phyloP scores from a whole-genome alignment of 495 filamentous ascomycete genomes.

The Talaromyces stipitatus region DNA sequence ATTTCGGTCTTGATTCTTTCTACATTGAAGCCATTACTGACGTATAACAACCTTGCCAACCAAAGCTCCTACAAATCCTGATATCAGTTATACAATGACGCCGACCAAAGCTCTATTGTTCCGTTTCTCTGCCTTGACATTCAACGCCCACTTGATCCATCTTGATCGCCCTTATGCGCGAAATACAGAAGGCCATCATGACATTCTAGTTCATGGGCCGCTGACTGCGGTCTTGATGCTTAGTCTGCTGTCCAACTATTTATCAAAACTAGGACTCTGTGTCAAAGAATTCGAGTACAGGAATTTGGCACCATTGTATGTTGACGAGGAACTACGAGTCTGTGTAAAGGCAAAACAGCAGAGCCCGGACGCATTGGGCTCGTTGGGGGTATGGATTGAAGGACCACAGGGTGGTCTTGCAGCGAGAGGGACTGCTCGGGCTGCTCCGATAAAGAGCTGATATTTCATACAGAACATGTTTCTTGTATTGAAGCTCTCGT shows the following conservation, averaged over 20 bases:
- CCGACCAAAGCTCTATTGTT: constrained; percentile 65
- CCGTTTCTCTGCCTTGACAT: constrained; percentile 77
- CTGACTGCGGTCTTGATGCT: constrained; percentile 71
- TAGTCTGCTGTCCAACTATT: constrained; percentile 45
- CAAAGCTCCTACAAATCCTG: constrained; percentile 34
- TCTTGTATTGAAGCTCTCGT: not conserved
- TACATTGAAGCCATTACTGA: constrained; percentile 14
- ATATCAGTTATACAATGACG: constrained; percentile 52
- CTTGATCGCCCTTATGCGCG: constrained; percentile 66
- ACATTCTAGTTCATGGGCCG: constrained; percentile 79
- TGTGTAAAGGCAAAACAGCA: constrained; percentile 39
- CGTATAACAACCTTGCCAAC: not conserved
- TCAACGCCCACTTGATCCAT: constrained; percentile 82
- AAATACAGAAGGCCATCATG: constrained; percentile 62
- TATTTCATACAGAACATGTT: not conserved
- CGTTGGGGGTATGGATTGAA: constrained; percentile 64
- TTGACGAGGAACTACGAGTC: constrained; percentile 53
- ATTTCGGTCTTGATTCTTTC: constrained; percentile 4
- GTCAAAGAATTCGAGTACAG: constrained; percentile 61
- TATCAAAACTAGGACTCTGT: constrained; percentile 22
- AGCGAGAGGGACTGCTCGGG: constrained; percentile 43
- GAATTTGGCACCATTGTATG: constrained; percentile 78
- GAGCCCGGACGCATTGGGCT: constrained; percentile 5
- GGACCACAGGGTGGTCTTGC: constrained; percentile 48
- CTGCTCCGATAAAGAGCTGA: not conserved